Evolutionary conservation across 345 rosid genomes (phyloP).

Genomic region (Acer negundo): DNA sequence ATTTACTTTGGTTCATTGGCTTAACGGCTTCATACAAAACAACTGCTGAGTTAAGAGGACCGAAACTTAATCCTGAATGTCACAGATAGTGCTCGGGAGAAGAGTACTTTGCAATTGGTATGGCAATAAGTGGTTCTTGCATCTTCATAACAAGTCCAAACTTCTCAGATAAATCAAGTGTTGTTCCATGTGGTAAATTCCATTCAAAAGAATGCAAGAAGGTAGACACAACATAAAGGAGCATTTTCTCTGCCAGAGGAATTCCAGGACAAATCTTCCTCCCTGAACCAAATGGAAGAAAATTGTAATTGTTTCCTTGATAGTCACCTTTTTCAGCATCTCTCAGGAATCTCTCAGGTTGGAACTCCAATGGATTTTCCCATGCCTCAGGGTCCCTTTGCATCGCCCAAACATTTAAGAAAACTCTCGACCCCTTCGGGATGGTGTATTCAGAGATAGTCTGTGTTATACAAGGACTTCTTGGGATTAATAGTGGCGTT

Average conservation of each 20-base stretch:
- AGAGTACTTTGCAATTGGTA: neutral
- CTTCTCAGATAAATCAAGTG: too few relatives aligned
- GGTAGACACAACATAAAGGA: neutral
- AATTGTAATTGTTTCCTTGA: too few relatives aligned
- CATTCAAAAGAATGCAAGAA: conserved; percentile 9
- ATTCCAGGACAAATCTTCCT: conserved; percentile 4
- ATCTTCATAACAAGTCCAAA: too few relatives aligned
- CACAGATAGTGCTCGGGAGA: neutral
- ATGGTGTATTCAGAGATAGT: too few relatives aligned
- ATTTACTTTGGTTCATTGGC: too few relatives aligned
- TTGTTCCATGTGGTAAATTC: neutral
- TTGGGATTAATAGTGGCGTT: conserved; percentile 14
- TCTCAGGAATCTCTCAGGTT: conserved; percentile 2
- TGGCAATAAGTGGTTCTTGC: too few relatives aligned
- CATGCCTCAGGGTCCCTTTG: conserved; percentile 16
- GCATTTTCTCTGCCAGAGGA: conserved; percentile 17
- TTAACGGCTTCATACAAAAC: too few relatives aligned
- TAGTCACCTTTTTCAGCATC: too few relatives aligned
- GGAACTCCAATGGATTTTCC: conserved; percentile 19
- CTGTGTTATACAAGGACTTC: neutral
- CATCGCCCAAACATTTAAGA: conserved; percentile 4
- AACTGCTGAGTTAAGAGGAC: too few relatives aligned
- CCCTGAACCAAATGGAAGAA: too few relatives aligned
- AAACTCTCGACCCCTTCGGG: conserved; percentile 9
- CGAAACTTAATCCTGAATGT: too few relatives aligned